Evolutionary conservation across 495 filamentous ascomycete genomes (phyloP).

Genomic region (Pyrenula massariospora): DNA sequence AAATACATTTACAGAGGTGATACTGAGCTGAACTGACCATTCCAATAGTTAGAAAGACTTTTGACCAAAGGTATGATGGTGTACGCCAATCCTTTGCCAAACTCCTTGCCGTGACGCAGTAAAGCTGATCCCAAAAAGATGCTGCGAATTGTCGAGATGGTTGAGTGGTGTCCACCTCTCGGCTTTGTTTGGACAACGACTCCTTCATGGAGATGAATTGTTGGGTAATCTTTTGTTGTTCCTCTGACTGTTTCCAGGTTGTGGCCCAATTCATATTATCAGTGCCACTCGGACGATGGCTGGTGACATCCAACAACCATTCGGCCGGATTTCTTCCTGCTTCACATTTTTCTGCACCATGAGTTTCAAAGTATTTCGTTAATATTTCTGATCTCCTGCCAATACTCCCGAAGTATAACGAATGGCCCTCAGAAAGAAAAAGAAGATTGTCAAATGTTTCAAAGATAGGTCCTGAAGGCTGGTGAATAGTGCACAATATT

Average conservation of each 20-base stretch:
- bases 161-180: neutral
- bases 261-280: conserved; percentile 35
- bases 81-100: conserved; percentile 51
- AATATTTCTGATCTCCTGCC: conserved; percentile 34
- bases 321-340: conserved; percentile 49
- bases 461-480: conserved; percentile 30
- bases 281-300: conserved; percentile 25
- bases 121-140: conserved; percentile 1
- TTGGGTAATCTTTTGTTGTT: conserved; percentile 3
- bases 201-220: conserved; percentile 3
- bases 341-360: conserved; percentile 21
- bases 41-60: conserved; percentile 12
- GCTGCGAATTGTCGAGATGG: neutral
- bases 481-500: conserved; percentile 57
- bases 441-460: conserved; percentile 45
- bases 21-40: conserved; percentile 32
- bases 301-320: conserved; percentile 52
- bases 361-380: conserved; percentile 38
- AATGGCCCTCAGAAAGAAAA: conserved; percentile 36
- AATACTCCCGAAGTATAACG: conserved; percentile 47
- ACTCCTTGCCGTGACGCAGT: conserved; percentile 14
- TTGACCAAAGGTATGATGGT: conserved; percentile 47
- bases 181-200: neutral
- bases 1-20: conserved; percentile 28
- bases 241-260: conserved; percentile 40